Conservation (phyloP, 305 asterid genomes). For the Solanum aculeatissimum region DNA sequence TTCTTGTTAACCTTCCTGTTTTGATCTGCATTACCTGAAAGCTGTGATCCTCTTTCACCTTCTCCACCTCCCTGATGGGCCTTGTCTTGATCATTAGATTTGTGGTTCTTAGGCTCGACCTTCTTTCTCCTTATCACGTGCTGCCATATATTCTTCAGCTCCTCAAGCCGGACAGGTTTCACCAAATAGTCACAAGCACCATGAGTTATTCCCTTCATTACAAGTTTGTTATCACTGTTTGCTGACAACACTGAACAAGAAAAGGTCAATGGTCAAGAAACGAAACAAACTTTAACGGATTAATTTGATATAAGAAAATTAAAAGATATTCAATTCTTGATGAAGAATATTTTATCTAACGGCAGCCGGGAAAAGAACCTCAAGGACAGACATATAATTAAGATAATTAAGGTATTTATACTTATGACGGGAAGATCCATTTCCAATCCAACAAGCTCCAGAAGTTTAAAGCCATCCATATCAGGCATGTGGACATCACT, state of each 20-base stretch:
- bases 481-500: constrained; percentile 79
- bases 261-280: neutral
- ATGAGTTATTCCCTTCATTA: constrained; percentile 59
- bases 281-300: neutral
- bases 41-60: constrained; percentile 22
- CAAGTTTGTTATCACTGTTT: constrained; percentile 47
- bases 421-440: constrained; percentile 77
- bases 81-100: constrained; percentile 18
- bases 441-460: constrained; percentile 68
- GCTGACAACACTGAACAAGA: constrained; percentile 59
- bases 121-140: constrained; percentile 62
- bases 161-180: constrained; percentile 71
- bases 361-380: neutral
- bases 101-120: constrained; percentile 23
- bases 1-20: constrained; percentile 38
- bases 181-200: constrained; percentile 89
- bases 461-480: constrained; percentile 72
- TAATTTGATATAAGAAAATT: neutral
- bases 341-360: neutral
- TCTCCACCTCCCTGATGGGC: constrained; percentile 25
- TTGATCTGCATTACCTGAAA: constrained; percentile 20
- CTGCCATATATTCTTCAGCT: constrained; percentile 79
- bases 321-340: neutral
- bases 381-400: neutral
- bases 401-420: constrained; percentile 2